Evolutionary conservation across 2,329 filamentous ascomycete genomes (phyloP), one percentile per base, ranked within the genome.

Genomic region (Tolypocladium tropicale): DNA sequence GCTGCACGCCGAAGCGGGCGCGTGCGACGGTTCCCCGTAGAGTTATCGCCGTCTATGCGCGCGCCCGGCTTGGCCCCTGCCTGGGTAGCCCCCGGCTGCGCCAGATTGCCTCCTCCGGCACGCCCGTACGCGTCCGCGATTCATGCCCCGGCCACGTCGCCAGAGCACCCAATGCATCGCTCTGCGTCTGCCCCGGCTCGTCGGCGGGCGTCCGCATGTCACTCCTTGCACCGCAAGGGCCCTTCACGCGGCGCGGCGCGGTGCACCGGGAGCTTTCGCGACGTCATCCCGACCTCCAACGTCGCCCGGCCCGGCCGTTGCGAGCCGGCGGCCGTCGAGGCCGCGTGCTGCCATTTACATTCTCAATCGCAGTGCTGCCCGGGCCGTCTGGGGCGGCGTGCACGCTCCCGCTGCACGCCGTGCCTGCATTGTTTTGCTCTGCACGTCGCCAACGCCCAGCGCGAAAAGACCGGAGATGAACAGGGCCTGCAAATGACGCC

Each of bases 21-120:
- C 41, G 30, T 56, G 14, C 25, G 14, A 10, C 7, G 1, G 6
- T 12, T 32, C 32, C 39, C 37, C 36, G 50, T 11, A n/a, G 39
- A 63, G 56, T 55, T 64, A 62, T 55, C 3, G 2, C 30, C 16
- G 10, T 54, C 34, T 56, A 55, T 25, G 48, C 50, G 36, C 54
- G n/a, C 51, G 49, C 57, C 55, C n/a, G 52, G 6, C 14, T 16
- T 34, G 16, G 14, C 23, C 43, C 21, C 36, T 34, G 48, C 12
- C 36, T 30, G 41, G 52, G 56, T 57, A 58, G 55, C 34, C 52
- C 25, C 18, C 10, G 28, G 54, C 54, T 56, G 41, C 12, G 30
- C 25, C 33, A 33, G 46, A 32, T 33, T 32, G 46, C 46, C 46
- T 50, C 46, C 28, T 50, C 46, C 46, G 46, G 46, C 18, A 32